Conservation (phyloP, 1,284 basidiomycete species). For the Puccinia horiana region DNA sequence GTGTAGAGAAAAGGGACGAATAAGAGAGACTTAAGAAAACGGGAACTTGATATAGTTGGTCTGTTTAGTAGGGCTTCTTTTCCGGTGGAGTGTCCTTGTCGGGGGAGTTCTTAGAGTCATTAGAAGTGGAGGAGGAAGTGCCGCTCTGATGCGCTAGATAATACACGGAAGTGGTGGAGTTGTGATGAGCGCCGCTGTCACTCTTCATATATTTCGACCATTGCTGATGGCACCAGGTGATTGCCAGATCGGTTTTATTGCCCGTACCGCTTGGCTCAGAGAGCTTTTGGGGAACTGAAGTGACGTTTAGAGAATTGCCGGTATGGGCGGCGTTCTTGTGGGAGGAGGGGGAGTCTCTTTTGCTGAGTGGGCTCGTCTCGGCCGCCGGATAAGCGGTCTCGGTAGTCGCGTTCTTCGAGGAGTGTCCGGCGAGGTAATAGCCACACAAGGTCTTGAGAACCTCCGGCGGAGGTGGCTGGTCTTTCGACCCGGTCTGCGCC, state of each 20-base stretch:
- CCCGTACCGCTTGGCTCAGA: not conserved
- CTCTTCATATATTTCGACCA: too few relatives aligned
- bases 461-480: not conserved
- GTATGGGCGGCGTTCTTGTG: not conserved
- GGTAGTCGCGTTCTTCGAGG: not conserved
- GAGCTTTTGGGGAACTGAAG: not conserved
- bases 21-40: too few relatives aligned
- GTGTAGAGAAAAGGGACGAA: too few relatives aligned
- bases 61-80: too few relatives aligned
- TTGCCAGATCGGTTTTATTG: not conserved
- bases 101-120: not conserved
- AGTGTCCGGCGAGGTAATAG: not conserved
- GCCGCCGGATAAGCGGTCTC: too few relatives aligned
- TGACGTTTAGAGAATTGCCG: not conserved
- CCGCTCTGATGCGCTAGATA: too few relatives aligned
- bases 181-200: too few relatives aligned
- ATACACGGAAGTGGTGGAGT: too few relatives aligned
- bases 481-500: not conserved
- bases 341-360: too few relatives aligned
- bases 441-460: conserved; percentile 5
- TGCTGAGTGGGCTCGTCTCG: not conserved
- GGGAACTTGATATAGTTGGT: too few relatives aligned
- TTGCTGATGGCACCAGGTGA: not conserved
- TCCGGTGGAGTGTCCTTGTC: not conserved
- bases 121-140: too few relatives aligned